Evolutionary conservation across 768 basidiomycete genomes (phyloP).

Genomic region (Amanita jacksonii): DNA sequence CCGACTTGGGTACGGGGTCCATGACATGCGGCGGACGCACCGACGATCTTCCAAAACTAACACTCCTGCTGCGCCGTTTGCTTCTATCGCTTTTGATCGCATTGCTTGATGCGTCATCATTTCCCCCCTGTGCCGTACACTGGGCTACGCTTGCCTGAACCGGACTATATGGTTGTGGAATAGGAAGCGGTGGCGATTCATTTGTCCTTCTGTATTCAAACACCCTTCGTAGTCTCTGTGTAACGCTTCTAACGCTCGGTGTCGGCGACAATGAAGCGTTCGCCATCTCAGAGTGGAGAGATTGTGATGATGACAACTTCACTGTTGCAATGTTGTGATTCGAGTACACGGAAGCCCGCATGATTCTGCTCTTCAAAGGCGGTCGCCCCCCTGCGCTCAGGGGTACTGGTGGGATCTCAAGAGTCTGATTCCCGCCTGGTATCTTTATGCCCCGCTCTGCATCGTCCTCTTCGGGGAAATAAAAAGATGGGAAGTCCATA

Average conservation of each 20-base stretch:
- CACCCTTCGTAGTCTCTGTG: conserved; percentile 3
- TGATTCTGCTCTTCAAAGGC: background rate
- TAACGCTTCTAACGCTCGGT: background rate
- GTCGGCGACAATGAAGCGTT: background rate
- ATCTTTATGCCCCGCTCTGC: conserved; percentile 11
- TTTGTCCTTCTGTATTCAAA: conserved; percentile 3
- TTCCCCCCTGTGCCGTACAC: background rate
- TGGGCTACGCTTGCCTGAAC: background rate
- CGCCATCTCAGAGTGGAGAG: conserved; percentile 5
- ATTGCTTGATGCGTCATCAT: background rate
- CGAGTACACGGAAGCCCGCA: conserved; percentile 6
- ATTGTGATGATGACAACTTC: conserved; percentile 3
- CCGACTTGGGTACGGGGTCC: background rate
- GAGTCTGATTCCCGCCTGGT: background rate
- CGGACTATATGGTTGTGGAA: background rate
- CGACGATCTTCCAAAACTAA: background rate
- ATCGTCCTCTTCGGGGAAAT: conserved; percentile 23
- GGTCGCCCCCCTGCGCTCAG: background rate
- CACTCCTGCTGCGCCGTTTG: conserved; percentile 6
- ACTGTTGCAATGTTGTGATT: conserved; percentile 2
- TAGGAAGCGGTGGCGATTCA: background rate
- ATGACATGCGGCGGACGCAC: background rate
- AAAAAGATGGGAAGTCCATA: conserved; percentile 33
- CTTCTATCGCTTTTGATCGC: background rate
- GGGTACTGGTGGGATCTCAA: background rate